A percentile compares a stretch with the other conserved stretches of the same genome.
Conservation (phyloP, 2,329 filamentous ascomycete genomes). For the Botrytis cinerea region DNA sequence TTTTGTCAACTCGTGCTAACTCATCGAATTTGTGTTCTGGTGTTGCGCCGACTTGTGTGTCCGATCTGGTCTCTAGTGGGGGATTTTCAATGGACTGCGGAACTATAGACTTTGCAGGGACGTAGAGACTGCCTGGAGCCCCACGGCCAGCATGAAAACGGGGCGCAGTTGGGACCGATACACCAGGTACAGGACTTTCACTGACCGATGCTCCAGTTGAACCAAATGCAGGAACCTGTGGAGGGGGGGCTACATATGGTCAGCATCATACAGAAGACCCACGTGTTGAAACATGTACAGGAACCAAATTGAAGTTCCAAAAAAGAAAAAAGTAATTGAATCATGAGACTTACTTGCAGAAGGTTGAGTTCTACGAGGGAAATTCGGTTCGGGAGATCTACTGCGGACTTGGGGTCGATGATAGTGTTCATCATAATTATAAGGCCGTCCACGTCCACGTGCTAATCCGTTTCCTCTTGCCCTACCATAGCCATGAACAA, state of each 20-base stretch:
- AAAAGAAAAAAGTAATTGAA: neutral
- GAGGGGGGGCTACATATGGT: slow-evolving; percentile 46
- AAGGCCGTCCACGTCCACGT: slow-evolving; percentile 51
- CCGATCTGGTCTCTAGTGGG: neutral
- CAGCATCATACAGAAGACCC: neutral
- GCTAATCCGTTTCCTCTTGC: slow-evolving; percentile 52
- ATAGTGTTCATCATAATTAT: slow-evolving; percentile 58
- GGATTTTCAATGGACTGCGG: neutral
- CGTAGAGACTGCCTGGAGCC: slow-evolving; percentile 6
- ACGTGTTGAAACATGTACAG: neutral
- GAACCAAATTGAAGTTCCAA: neutral
- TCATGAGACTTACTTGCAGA: slow-evolving; percentile 45
- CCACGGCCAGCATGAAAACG: slow-evolving; percentile 26
- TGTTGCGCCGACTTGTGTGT: neutral
- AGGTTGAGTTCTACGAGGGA: slow-evolving; percentile 43
- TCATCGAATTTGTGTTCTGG: slow-evolving; percentile 13
- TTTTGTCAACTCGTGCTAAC: neutral
- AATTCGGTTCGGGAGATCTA: slow-evolving; percentile 39
- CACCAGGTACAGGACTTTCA: slow-evolving; percentile 33
- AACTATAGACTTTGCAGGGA: slow-evolving; percentile 2
- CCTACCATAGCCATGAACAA: slow-evolving; percentile 50
- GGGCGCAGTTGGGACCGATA: slow-evolving; percentile 38
- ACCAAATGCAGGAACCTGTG: slow-evolving; percentile 57
- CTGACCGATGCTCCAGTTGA: slow-evolving; percentile 34
- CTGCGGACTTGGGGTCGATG: slow-evolving; percentile 42